phyloP scores from a whole-genome alignment of 1,139 yeast species.

The Taphrina sp. region DNA sequence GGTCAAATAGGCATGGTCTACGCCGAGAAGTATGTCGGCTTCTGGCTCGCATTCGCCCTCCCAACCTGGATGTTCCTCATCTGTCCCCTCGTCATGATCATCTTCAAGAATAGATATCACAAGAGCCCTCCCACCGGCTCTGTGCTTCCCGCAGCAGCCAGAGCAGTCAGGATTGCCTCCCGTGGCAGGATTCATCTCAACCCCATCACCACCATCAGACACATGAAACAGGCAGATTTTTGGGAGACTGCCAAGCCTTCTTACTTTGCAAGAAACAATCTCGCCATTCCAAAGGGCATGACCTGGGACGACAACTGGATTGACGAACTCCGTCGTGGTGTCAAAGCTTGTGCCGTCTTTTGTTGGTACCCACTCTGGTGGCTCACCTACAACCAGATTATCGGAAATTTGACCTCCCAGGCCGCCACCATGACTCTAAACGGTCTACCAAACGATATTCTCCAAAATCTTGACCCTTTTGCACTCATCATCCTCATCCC shows the following conservation, averaged over 20 bases:
- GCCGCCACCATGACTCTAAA: constrained; percentile 65
- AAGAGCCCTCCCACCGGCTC: constrained; percentile 64
- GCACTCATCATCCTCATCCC: constrained; percentile 64
- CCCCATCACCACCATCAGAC: constrained; percentile 17
- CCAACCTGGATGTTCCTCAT: constrained; percentile 65
- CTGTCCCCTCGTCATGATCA: constrained; percentile 55
- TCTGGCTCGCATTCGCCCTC: constrained; percentile 71
- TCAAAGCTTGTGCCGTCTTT: constrained; percentile 64
- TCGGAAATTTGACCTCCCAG: constrained; percentile 62
- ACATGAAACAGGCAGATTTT: constrained; percentile 49
- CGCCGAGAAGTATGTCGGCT: constrained; percentile 61
- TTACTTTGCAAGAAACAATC: constrained; percentile 5
- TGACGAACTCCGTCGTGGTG: constrained; percentile 60
- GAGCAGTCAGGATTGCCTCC: constrained; percentile 41
- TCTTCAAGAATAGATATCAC: constrained; percentile 60
- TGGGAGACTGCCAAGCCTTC: constrained; percentile 43
- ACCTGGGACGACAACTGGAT: constrained; percentile 60
- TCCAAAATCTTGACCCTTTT: constrained; percentile 63
- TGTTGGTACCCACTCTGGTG: constrained; percentile 63
- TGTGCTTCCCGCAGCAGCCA: constrained; percentile 58
- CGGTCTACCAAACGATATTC: constrained; percentile 64
- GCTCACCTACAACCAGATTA: constrained; percentile 68
- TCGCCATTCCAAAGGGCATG: constrained; percentile 13
- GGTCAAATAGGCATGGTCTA: constrained; percentile 68
- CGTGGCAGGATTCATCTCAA: constrained; percentile 22